phyloP scores from a whole-genome alignment of 805 yeast genomes.

The Kluyveromyces starmeri region DNA sequence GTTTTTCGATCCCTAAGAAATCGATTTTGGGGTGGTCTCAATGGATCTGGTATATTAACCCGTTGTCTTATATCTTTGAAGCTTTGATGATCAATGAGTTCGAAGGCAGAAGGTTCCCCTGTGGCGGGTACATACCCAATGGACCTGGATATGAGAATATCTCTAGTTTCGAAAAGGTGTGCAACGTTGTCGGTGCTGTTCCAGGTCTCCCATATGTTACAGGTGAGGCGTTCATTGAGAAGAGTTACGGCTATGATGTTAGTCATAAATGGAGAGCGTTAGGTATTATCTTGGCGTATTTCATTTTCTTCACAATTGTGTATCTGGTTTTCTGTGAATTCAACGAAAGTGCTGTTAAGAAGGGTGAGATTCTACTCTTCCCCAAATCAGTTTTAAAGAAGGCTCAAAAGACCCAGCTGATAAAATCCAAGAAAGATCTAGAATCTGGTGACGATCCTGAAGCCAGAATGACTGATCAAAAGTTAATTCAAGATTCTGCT shows the following conservation, averaged over 20 bases:
- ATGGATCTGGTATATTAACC: conserved; percentile 56
- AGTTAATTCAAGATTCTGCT: conserved; percentile 18
- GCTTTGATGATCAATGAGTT: conserved; percentile 52
- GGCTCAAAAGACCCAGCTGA: conserved; percentile 33
- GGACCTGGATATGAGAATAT: conserved; percentile 35
- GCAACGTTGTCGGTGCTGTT: conserved; percentile 48
- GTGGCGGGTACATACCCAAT: conserved; percentile 42
- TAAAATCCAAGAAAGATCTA: conserved; percentile 22
- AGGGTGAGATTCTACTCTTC: conserved; percentile 63
- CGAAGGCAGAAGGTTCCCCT: conserved; percentile 35
- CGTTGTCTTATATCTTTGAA: conserved; percentile 50
- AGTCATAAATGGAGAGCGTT: conserved; percentile 54
- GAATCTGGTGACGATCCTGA: conserved; percentile 15
- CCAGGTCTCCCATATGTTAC: conserved; percentile 42
- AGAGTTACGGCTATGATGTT: conserved; percentile 36
- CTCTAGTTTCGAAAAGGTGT: conserved; percentile 34
- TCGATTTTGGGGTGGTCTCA: conserved; percentile 56
- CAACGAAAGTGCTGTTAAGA: conserved; percentile 54
- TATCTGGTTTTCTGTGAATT: conserved; percentile 49
- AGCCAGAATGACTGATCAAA: conserved; percentile 14
- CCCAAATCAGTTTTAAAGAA: conserved; percentile 40
- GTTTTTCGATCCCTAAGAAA: conserved; percentile 50
- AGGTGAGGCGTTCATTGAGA: conserved; percentile 42
- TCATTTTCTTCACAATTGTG: conserved; percentile 42
- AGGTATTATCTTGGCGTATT: conserved; percentile 53